Evolutionary conservation across 2,329 filamentous ascomycete species (phyloP), one percentile per base, ranked within the genome.

Genomic region (Endocalyx cinctus): DNA sequence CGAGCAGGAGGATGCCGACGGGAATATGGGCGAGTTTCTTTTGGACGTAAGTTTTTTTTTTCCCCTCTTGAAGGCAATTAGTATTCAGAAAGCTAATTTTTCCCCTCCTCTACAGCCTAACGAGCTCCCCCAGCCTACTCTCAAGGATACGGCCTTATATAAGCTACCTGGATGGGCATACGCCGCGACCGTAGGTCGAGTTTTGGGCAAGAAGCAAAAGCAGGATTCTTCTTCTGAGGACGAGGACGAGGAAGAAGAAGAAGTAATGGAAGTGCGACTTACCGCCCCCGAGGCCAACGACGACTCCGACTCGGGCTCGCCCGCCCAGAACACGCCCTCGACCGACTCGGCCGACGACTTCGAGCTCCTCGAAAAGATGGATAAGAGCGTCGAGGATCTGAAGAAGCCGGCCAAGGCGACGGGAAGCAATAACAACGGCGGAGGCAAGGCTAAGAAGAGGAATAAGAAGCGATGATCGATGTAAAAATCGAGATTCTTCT

Each of bases 1-100:
- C n/a, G 89, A 97, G 62, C 86, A 94, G 55, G 76, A 87, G 50
- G 87, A 87, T 32, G 88, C 89, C 47, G 87, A 96, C 16, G 92
- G 92, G 33, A 79, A 85, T 35, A 74, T 79, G 19, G 77, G 84
- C 47, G 87, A 96, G 57, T 94, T 82, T 55, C 67, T 96, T 43
- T 79, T 98, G 39, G 90, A 98, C 58, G 80, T 96, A 65, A 72
- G 84, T 75, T 32, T 8, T 16, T 12, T 19, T n/a, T 13, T 18
- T 17, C 18, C 13, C 11, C 10, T 17, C 17, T 25, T 25, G 19
- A 11, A 17, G 14, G 25, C 16, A 4, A 13, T 8, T 27, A 1
- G n/a, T 10, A 4, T 4, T n/a, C 3, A 5, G 10, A 27, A 11
- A n/a, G 20, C 17, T n/a, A n/a, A n/a, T n/a, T n/a, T n/a, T n/a